These are phyloP conservation scores for Penicillium sp. DNA, from an alignment of 2,329 filamentous ascomycete genomes.

Conservation along the genomic window DNA sequence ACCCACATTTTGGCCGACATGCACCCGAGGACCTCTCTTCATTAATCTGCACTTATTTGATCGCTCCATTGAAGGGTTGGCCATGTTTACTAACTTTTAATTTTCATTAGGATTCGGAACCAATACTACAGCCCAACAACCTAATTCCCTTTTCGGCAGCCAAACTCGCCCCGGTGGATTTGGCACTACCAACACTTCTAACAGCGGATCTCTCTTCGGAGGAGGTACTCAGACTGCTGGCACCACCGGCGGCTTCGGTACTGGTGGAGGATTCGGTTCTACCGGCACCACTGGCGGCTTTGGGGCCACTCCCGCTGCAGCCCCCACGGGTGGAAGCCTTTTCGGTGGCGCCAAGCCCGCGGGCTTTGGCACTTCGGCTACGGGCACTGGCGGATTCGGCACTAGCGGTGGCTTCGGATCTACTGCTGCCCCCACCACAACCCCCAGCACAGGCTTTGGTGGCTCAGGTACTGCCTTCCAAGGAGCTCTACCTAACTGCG, in stretches of 20 bases:
- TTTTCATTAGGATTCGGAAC: constrained; percentile 38
- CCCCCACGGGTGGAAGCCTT: constrained; percentile 34
- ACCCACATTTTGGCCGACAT: constrained; percentile 2
- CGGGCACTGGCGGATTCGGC: constrained; percentile 26
- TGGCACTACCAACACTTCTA: constrained; percentile 32
- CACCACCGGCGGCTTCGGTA: constrained; percentile 31
- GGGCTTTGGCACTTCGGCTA: constrained; percentile 23
- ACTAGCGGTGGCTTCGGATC: constrained; percentile 33
- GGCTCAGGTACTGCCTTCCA: constrained; percentile 46
- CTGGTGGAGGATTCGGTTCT: constrained; percentile 32
- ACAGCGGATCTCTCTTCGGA: constrained; percentile 38
- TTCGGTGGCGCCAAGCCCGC: constrained; percentile 38
- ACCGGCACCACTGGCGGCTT: constrained; percentile 27
- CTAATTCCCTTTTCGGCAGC: constrained; percentile 39
- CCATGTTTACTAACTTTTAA: constrained; percentile 19
- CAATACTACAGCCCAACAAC: constrained; percentile 31
- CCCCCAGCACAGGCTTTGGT: constrained; percentile 34
- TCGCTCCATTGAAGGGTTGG: constrained; percentile 2
- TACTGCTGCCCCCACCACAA: constrained; percentile 9
- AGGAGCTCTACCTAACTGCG: constrained; percentile 40
- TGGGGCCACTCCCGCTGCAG: constrained; percentile 27
- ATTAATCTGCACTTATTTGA: not conserved
- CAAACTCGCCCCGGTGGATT: constrained; percentile 35
- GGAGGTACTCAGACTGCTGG: constrained; percentile 24
- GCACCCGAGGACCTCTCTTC: not conserved